phyloP scores from a whole-genome alignment of 2,329 filamentous ascomycete genomes.

The Cordyceps cicadae region DNA sequence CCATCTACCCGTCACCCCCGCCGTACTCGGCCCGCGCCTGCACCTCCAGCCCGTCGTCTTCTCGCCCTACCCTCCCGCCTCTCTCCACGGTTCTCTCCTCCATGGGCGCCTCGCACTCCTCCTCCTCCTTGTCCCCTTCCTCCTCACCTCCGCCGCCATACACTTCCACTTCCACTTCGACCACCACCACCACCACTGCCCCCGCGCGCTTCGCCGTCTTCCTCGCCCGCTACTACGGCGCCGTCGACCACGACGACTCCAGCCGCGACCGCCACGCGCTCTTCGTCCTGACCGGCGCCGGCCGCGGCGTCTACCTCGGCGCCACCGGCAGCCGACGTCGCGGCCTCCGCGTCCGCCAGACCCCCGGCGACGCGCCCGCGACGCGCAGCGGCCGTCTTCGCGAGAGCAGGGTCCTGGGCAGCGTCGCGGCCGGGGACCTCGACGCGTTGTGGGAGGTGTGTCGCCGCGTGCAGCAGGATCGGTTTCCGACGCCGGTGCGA shows the following conservation, averaged over 20 bases:
- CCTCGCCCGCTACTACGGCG: conserved; percentile 1
- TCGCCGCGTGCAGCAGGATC: background rate
- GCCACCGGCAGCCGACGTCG: conserved; percentile 5
- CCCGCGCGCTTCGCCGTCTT: background rate
- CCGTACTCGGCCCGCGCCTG: background rate
- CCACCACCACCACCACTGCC: background rate
- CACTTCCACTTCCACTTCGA: no score
- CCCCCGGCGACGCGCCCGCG: background rate
- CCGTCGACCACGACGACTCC: background rate
- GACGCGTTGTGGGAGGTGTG: conserved; percentile 15
- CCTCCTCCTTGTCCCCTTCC: background rate
- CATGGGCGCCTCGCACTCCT: background rate
- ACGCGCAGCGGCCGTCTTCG: conserved; percentile 6
- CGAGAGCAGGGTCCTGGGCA: conserved; percentile 16
- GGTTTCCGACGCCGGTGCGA: background rate
- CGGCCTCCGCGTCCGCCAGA: background rate
- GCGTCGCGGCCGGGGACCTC: conserved; percentile 15
- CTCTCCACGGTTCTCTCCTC: background rate
- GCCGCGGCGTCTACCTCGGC: background rate
- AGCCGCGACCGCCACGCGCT: conserved; percentile 3
- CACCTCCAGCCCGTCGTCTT: background rate
- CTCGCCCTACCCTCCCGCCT: background rate
- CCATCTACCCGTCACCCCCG: background rate
- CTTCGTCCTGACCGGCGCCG: background rate
- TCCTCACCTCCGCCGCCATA: background rate